A percentile compares a stretch with the other conserved stretches of the same genome.
Evolutionary conservation across 83 land plant genomes (phyloP).

Genomic region (Picea abies): DNA sequence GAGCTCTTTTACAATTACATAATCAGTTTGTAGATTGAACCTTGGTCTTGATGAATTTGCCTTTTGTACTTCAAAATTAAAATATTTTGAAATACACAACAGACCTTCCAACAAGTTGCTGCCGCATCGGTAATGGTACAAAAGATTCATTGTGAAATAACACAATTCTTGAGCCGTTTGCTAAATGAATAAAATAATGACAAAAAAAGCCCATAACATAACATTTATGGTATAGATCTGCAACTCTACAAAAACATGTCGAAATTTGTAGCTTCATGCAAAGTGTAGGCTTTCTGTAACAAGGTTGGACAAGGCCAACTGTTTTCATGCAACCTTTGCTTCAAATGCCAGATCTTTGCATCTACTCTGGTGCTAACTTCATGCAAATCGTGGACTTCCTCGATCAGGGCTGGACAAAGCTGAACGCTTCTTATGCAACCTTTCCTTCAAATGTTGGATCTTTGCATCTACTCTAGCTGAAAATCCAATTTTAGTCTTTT

Average conservation of each 20-base stretch:
- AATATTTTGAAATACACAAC: background rate
- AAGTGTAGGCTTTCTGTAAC: background rate
- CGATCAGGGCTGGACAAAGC: conserved; percentile 8
- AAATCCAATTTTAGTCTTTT: conserved; percentile 77
- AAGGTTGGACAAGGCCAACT: conserved; percentile 11
- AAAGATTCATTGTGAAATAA: conserved; percentile 1
- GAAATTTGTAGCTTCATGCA: conserved; percentile 9
- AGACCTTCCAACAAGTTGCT: background rate
- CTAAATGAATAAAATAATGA: background rate
- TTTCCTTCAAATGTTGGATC: conserved; percentile 52
- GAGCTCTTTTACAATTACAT: background rate
- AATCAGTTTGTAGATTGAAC: background rate
- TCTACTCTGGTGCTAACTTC: conserved; percentile 73
- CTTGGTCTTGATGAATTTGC: background rate
- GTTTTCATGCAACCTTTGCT: conserved; percentile 42
- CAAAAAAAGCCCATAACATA: background rate
- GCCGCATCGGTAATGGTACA: background rate
- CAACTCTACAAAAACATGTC: background rate
- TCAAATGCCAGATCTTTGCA: conserved; percentile 49
- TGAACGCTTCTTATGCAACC: conserved; percentile 44
- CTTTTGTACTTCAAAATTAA: background rate
- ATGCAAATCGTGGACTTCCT: background rate
- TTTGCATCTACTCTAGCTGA: conserved; percentile 71
- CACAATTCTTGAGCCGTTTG: background rate
- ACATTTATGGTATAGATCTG: background rate